Evolutionary conservation across 2,329 filamentous ascomycete genomes (phyloP), one percentile per base, ranked within the genome.

Genomic region (Aureobasidium sp.): DNA sequence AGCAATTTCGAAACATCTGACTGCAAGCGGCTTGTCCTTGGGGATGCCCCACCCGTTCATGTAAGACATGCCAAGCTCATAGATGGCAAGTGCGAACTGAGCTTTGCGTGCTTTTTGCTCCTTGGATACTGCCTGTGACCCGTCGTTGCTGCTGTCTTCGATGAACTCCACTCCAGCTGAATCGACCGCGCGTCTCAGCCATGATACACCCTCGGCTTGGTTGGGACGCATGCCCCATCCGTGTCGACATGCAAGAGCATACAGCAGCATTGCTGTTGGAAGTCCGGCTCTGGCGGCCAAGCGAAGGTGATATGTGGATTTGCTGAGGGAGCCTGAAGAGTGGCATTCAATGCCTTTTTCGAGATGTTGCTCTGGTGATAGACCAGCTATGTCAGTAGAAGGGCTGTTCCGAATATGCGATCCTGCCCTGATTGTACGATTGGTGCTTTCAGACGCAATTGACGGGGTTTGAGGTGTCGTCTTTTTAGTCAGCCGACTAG

Each of bases 31-130:
- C 73, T 94, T 96, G 72, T 99, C 94, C 75, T 96, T 91, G 68
- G 93, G 86, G 42, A 96, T 95, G 17, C 94, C 94, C 94, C 94
- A 99, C 5, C 94, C 94, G 69, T 99, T 97, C 85, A 97, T 91
- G 72, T 97, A 93, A 72, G 91, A 96, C 29, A 97, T 91, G 3
- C 94, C 94, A 27, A 99, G 81, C 76, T 99, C 94, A 69, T 99
- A 99, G 60, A 97, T 92, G 69, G 91, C 94, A 48, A 97, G 81
- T 0, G 93, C 94, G 73, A 97, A 96, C 70, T 97, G 93, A 12
- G 92, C 92, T 70, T 91, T 91, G 65, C 91, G 87, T 6, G 90
- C 88, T 74, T 92, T 94, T 73, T 93, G 90, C 31, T 84, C 70
- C 7, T 85, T 31, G 4, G 60, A 45, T 25, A 62, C 39, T 37